These are phyloP conservation scores for Fusarium sp. DNA, from an alignment of 2,329 filamentous ascomycete genomes.

Conservation along the genomic window DNA sequence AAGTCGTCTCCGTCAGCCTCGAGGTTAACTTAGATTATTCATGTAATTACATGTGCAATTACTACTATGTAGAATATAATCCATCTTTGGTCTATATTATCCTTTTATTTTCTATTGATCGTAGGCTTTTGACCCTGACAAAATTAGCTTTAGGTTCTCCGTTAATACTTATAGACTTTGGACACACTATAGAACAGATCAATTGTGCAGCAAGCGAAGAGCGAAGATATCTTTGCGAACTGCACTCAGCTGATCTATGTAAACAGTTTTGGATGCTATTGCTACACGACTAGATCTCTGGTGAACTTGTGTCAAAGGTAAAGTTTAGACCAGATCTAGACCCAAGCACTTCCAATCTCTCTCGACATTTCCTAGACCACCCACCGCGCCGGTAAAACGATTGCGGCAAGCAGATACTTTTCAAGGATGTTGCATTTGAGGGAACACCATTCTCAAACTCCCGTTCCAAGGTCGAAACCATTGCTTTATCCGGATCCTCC, in stretches of 20 bases:
- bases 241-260: too few relatives aligned
- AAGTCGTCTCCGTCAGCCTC: neutral
- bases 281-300: too few relatives aligned
- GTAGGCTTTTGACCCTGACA: too few relatives aligned
- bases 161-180: too few relatives aligned
- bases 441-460: neutral
- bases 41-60: accelerated
- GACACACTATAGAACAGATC: too few relatives aligned
- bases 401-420: neutral
- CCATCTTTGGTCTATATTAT: too few relatives aligned
- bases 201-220: too few relatives aligned
- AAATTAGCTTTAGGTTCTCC: too few relatives aligned
- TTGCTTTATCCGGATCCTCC: neutral
- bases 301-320: neutral
- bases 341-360: neutral
- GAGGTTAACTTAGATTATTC: neutral
- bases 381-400: neutral
- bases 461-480: neutral
- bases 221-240: too few relatives aligned
- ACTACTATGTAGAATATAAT: too few relatives aligned
- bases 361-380: neutral
- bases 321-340: neutral
- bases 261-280: too few relatives aligned
- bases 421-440: neutral
- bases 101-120: too few relatives aligned